phyloP scores from a whole-genome alignment of 225 moss, liverwort and hornwort species.

The Neckera pumila region DNA sequence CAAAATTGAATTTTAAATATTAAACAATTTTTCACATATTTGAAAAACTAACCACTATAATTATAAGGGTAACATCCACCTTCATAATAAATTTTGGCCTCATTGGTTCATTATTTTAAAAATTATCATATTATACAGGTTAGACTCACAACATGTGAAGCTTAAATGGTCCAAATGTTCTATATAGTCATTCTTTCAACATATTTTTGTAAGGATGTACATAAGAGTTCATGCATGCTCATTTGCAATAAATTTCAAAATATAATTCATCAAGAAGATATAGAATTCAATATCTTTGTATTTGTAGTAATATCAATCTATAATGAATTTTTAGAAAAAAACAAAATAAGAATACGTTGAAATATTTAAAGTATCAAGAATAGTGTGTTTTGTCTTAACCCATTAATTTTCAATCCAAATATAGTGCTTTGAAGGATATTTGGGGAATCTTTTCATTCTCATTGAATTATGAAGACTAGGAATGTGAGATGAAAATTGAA shows the following conservation, averaged over 20 bases:
- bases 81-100: neutral
- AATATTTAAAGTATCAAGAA: neutral
- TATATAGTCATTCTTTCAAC: too few relatives aligned
- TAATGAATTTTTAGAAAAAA: too few relatives aligned
- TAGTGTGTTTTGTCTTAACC: neutral
- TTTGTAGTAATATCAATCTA: too few relatives aligned
- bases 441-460: neutral
- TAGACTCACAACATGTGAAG: too few relatives aligned
- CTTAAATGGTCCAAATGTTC: too few relatives aligned
- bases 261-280: too few relatives aligned
- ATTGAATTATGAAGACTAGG: neutral
- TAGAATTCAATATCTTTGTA: too few relatives aligned
- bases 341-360: neutral
- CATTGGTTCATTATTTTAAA: neutral
- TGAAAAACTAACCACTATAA: neutral
- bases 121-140: neutral
- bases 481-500: neutral
- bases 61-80: neutral
- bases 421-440: neutral
- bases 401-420: neutral
- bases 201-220: neutral
- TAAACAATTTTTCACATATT: neutral
- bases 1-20: neutral
- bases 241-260: too few relatives aligned
- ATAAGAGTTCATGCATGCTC: too few relatives aligned